Evolutionary conservation across 345 rosid species (phyloP), one percentile per base, ranked within the genome.

Genomic region (Aquilaria yunnanensis): DNA sequence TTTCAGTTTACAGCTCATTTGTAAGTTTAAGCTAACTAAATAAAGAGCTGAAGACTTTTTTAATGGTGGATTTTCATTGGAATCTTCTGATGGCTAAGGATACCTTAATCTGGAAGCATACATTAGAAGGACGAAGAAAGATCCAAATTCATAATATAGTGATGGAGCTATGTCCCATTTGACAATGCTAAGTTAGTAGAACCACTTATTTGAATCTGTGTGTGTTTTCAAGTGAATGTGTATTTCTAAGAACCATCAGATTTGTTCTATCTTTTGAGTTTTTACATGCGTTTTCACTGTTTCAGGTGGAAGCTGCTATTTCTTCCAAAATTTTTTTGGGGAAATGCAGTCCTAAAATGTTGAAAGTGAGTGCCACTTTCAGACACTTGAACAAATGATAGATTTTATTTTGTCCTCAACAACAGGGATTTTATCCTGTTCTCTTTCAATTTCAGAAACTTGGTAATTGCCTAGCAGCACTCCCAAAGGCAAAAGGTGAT

Each of bases 401-500:
- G 29, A 31, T 61, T 45, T 45, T 62, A 64, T 56, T 60, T 46
- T 56, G 54, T 65, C 51, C 56, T 66, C 61, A 49, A 59, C 47
- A 67, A 51, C 63, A 9, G 8, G 43, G 8, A 53, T 49, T 45
- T 8, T 67, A 34, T 70, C 62, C 46, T 47, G n/a, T 57, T 31
- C n/a, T 56, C 34, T 66, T 77, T 49, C 32, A 56, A 29, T 47
- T 72, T 64, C 90, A 94, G 99, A 88, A 85, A 66, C 80, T 86
- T 74, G 84, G 84, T 50, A 73, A 70, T 75, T 90, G 85, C 68
- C 80, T 94, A 47, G 89, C 97, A 51, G 74, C 85, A 69, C 95
- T 94, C 65, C 99, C 99, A 14, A 85, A 81, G 79, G 77, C 83
- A 29, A 90, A 72, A 77, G 97, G 96, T 58, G 91, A 86, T 70